Percentiles rank a stretch among this genome's conserved stretches.
These are phyloP conservation scores for Dipodascopsis uninucleata DNA, from an alignment of 805 yeast genomes.

Conservation along the genomic window DNA sequence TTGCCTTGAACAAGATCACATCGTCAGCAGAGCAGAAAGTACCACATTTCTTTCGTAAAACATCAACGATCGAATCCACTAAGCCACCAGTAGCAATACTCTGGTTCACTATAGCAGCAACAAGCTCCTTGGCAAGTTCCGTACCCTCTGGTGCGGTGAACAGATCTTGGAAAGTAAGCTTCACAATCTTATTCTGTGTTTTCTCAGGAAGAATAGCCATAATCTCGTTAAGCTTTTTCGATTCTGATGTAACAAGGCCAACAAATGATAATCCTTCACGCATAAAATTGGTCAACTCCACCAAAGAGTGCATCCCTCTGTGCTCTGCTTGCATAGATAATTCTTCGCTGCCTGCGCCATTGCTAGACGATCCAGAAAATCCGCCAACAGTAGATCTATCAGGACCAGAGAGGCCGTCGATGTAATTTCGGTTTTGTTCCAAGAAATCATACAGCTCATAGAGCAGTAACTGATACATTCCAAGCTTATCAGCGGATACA, in stretches of 20 bases:
- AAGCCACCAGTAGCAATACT: conserved; percentile 89
- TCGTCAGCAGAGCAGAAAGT: conserved; percentile 92
- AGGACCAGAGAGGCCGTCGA: conserved; percentile 42
- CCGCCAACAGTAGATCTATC: conserved; percentile 22
- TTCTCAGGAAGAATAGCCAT: conserved; percentile 64
- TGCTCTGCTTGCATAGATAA: conserved; percentile 71
- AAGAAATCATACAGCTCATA: conserved; percentile 38
- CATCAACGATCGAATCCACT: conserved; percentile 81
- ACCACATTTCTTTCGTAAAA: conserved; percentile 88
- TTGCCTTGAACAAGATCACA: conserved; percentile 88
- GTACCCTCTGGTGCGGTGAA: conserved; percentile 66
- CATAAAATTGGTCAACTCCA: conserved; percentile 69
- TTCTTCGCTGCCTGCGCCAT: conserved; percentile 35
- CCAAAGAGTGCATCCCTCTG: conserved; percentile 74
- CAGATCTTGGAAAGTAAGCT: conserved; percentile 67
- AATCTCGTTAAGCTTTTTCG: conserved; percentile 44
- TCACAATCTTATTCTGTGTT: conserved; percentile 64
- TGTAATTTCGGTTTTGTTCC: conserved; percentile 44
- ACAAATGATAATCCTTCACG: conserved; percentile 89
- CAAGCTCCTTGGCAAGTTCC: conserved; percentile 74
- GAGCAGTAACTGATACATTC: conserved; percentile 33
- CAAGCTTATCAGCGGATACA: conserved; percentile 28
- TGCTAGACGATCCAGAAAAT: conserved; percentile 32
- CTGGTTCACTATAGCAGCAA: conserved; percentile 83
- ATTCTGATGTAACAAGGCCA: conserved; percentile 68